Percentiles rank a stretch among this genome's conserved stretches.
These are phyloP conservation scores for Annulohypoxylon nitens DNA, from an alignment of 495 filamentous ascomycete genomes.

Conservation along the genomic window DNA sequence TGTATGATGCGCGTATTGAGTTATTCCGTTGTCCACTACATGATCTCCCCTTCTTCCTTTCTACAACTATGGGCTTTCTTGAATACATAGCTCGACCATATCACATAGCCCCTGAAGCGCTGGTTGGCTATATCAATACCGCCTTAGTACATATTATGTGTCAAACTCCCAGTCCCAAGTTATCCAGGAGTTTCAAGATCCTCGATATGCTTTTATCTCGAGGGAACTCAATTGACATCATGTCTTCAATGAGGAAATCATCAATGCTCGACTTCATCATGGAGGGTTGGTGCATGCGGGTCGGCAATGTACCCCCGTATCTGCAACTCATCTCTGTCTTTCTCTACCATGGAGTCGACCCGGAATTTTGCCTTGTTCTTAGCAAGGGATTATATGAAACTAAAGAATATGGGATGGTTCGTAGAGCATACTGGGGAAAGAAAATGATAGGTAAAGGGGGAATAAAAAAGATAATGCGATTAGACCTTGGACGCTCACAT, in stretches of 20 bases:
- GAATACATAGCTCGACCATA: background rate
- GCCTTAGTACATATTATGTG: background rate
- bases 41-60: conserved; percentile 7
- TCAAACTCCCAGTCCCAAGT: background rate
- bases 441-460: background rate
- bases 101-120: background rate
- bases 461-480: background rate
- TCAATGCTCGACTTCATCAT: background rate
- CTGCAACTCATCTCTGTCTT: background rate
- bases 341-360: background rate
- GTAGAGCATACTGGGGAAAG: background rate
- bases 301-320: background rate
- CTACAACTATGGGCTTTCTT: background rate
- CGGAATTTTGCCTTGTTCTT: background rate
- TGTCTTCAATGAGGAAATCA: background rate
- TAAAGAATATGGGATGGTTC: background rate
- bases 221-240: background rate
- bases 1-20: background rate
- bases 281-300: background rate
- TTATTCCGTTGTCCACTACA: background rate
- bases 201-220: background rate
- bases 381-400: background rate
- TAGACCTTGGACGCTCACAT: background rate
- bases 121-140: background rate
- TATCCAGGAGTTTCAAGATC: background rate